Percentiles rank a stretch among this genome's conserved stretches.
These are phyloP conservation scores for Lentithecium fluviatile DNA, from an alignment of 495 filamentous ascomycete genomes.

Conservation along the genomic window DNA sequence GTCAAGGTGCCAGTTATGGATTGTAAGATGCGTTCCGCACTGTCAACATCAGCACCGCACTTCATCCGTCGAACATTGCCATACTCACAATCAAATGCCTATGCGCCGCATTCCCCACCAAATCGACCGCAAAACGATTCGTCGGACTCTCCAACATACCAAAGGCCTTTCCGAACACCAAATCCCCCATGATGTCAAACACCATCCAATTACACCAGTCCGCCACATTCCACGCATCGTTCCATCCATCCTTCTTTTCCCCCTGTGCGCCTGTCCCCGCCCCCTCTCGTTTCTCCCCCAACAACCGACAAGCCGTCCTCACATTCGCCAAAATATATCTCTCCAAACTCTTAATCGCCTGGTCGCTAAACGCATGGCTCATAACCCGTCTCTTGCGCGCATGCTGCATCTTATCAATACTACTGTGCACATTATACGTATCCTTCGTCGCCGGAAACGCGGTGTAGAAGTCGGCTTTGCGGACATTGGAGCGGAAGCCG, in stretches of 20 bases:
- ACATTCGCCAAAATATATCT: slow-evolving; percentile 54
- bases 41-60: slow-evolving; percentile 26
- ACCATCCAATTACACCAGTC: slow-evolving; percentile 65
- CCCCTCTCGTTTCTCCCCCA: slow-evolving; percentile 11
- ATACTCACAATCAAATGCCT: slow-evolving; percentile 46
- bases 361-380: slow-evolving; percentile 61
- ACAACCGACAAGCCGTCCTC: slow-evolving; percentile 19
- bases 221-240: slow-evolving; percentile 49
- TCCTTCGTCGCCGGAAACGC: slow-evolving; percentile 57
- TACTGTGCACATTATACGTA: slow-evolving; percentile 59
- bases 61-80: not conserved
- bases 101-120: slow-evolving; percentile 51
- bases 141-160: slow-evolving; percentile 63
- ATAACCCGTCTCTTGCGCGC: slow-evolving; percentile 64
- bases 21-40: slow-evolving; percentile 60
- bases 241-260: slow-evolving; percentile 20
- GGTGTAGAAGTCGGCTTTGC: slow-evolving; percentile 64
- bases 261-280: not conserved
- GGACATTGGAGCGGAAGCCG: slow-evolving; percentile 59
- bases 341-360: slow-evolving; percentile 57
- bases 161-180: slow-evolving; percentile 70
- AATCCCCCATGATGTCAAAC: slow-evolving; percentile 72
- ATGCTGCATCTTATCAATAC: slow-evolving; percentile 59
- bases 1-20: slow-evolving; percentile 56
- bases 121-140: slow-evolving; percentile 58